phyloP scores from a whole-genome alignment of 768 basidiomycete species.

The Leccinum ochraceum region DNA sequence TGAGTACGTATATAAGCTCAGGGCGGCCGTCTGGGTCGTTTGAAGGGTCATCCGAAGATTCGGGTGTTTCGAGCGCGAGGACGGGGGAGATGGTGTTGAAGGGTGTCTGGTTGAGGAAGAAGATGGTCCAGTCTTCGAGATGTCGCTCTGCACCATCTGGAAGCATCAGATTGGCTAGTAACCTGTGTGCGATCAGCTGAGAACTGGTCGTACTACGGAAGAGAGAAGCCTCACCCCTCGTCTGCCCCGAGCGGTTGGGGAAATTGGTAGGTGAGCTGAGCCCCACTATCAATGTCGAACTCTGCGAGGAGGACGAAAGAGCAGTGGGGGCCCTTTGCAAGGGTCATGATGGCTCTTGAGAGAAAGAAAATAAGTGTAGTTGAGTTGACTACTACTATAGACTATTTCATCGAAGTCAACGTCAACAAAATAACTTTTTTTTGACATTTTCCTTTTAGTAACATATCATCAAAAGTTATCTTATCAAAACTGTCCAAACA shows the following conservation, averaged over 20 bases:
- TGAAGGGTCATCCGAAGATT: constrained; percentile 31
- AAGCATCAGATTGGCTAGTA: constrained; percentile 96
- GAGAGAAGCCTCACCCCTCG: constrained; percentile 67
- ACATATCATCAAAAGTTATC: constrained; percentile 4
- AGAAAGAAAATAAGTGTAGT: neutral
- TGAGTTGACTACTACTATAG: no score
- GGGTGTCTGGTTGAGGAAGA: constrained; percentile 94
- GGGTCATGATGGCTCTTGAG: constrained; percentile 44
- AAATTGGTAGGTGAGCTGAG: constrained; percentile 93
- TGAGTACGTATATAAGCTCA: constrained; percentile 83
- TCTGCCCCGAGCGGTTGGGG: constrained; percentile 93
- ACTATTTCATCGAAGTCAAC: neutral
- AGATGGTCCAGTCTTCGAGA: constrained; percentile 96
- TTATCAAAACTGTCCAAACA: constrained; percentile 21
- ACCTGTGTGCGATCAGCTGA: constrained; percentile 43
- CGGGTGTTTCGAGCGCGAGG: constrained; percentile 64
- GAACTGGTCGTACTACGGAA: neutral
- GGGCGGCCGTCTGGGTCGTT: constrained; percentile 29
- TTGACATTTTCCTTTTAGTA: constrained; percentile 29
- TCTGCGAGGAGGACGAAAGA: constrained; percentile 97
- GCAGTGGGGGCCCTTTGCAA: constrained; percentile 69
- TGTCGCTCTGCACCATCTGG: constrained; percentile 97
- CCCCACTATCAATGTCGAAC: constrained; percentile 95
- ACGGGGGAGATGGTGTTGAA: constrained; percentile 87
- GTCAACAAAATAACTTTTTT: neutral